Percentiles rank a stretch among this genome's conserved stretches.
Evolutionary conservation across 2,329 filamentous ascomycete species (phyloP).

Genomic region (Colletotrichum orchidophilum): DNA sequence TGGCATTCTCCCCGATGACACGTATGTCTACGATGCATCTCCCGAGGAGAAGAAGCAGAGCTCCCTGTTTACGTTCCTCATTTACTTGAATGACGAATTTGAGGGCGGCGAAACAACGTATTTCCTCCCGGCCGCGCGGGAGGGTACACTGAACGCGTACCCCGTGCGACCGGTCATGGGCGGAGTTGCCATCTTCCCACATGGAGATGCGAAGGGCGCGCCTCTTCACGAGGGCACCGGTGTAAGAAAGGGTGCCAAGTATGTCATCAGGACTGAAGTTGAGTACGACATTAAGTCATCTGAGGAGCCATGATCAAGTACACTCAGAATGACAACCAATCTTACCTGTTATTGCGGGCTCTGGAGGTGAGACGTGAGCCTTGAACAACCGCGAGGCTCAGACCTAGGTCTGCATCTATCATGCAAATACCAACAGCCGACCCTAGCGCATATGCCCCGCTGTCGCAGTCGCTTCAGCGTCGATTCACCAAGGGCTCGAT

Average conservation of each 20-base stretch:
- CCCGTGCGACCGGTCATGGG: slow-evolving; percentile 76
- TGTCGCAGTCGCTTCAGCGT: no score
- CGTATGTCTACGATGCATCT: slow-evolving; percentile 74
- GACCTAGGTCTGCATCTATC: no score
- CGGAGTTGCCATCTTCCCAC: slow-evolving; percentile 73
- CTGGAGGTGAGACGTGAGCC: not conserved
- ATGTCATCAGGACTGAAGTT: slow-evolving; percentile 77
- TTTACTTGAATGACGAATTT: slow-evolving; percentile 78
- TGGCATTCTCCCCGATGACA: slow-evolving; percentile 64
- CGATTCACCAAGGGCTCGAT: no score
- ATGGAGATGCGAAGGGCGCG: slow-evolving; percentile 72
- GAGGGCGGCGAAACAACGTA: slow-evolving; percentile 77
- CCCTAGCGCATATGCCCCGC: no score
- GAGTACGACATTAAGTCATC: slow-evolving; percentile 69
- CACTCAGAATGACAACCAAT: not conserved
- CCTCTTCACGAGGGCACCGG: slow-evolving; percentile 77
- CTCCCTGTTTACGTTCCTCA: slow-evolving; percentile 74
- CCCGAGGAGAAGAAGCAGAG: slow-evolving; percentile 68
- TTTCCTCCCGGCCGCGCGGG: slow-evolving; percentile 70
- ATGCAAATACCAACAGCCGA: no score
- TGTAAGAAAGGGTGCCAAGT: slow-evolving; percentile 72
- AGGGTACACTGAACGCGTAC: slow-evolving; percentile 75
- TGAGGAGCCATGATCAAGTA: not conserved
- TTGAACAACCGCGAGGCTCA: no score
- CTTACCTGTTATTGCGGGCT: not conserved